These are phyloP conservation scores for Lactarius sp. DNA, from an alignment of 768 basidiomycete genomes.

Conservation along the genomic window DNA sequence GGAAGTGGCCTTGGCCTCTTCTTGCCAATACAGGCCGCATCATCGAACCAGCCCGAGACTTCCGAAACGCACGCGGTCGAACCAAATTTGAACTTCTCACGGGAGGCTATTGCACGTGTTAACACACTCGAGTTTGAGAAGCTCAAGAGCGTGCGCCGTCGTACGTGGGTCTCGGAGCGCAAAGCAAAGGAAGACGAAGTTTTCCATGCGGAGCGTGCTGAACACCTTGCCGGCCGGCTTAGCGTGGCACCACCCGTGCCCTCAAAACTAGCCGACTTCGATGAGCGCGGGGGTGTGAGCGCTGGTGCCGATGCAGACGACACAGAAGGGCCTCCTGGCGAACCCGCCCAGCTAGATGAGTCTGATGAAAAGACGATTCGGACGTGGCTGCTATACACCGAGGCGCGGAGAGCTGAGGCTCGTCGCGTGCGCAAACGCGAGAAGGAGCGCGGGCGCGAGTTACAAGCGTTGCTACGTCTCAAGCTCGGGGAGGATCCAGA, in stretches of 20 bases:
- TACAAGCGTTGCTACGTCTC: constrained; percentile 50
- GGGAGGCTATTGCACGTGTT: constrained; percentile 11
- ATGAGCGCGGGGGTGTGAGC: constrained; percentile 30
- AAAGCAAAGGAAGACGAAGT: constrained; percentile 25
- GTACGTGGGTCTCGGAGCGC: constrained; percentile 24
- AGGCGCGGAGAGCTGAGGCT: constrained; percentile 37
- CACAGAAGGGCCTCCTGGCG: constrained; percentile 38
- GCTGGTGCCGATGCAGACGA: constrained; percentile 29
- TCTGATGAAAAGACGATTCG: constrained; percentile 24
- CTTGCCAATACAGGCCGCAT: constrained; percentile 24
- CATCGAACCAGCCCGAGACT: constrained; percentile 15
- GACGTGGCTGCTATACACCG: constrained; percentile 33
- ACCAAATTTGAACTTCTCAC: constrained; percentile 23
- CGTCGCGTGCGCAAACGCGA: constrained; percentile 44
- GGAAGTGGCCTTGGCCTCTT: constrained; percentile 21
- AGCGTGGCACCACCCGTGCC: constrained; percentile 24
- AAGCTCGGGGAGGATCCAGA: constrained; percentile 39
- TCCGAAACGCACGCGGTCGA: constrained; percentile 17
- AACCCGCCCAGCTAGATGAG: constrained; percentile 30
- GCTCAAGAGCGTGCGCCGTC: constrained; percentile 22
- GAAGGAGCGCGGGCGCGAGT: constrained; percentile 52
- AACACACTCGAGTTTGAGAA: constrained; percentile 17
- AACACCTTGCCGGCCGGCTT: constrained; percentile 19
- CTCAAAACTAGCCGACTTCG: constrained; percentile 26
- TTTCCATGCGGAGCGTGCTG: constrained; percentile 18